Evolutionary conservation across 805 yeast genomes (phyloP).

Genomic region (Cyberlindnera maclurae): DNA sequence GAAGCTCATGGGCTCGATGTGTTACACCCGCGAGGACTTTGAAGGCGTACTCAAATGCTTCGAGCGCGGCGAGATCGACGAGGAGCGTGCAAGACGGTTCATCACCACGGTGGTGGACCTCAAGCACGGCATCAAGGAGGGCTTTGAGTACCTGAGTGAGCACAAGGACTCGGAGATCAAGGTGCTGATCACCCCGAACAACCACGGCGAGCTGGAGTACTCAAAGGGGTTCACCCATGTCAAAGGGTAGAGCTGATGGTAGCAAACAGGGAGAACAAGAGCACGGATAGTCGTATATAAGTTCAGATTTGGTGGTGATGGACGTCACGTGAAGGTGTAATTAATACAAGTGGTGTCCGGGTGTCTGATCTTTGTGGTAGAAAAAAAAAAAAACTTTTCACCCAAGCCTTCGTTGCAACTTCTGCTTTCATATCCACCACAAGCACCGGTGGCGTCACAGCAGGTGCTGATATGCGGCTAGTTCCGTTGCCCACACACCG

Average conservation of each 20-base stretch:
- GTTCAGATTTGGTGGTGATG: too few relatives aligned
- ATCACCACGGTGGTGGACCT: slow-evolving; percentile 48
- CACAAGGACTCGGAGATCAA: slow-evolving; percentile 52
- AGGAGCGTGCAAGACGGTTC: slow-evolving; percentile 37
- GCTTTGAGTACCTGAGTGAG: slow-evolving; percentile 41
- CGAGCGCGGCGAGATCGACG: slow-evolving; percentile 36
- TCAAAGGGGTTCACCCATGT: slow-evolving; percentile 12
- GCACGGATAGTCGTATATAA: too few relatives aligned
- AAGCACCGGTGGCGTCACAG: slow-evolving; percentile 3
- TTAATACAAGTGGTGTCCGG: background rate
- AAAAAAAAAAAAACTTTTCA: too few relatives aligned
- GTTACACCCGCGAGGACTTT: slow-evolving; percentile 51
- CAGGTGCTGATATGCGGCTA: too few relatives aligned
- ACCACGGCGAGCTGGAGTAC: slow-evolving; percentile 27
- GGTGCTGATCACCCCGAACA: slow-evolving; percentile 44
- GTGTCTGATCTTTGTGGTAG: background rate
- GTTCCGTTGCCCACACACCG: too few relatives aligned
- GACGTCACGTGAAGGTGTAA: too few relatives aligned
- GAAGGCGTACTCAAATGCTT: slow-evolving; percentile 48
- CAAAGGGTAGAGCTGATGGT: slow-evolving; percentile 4
- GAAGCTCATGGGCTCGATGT: slow-evolving; percentile 51
- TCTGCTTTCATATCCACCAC: slow-evolving; percentile 1
- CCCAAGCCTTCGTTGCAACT: too few relatives aligned
- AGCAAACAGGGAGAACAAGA: too few relatives aligned
- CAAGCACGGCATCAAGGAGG: slow-evolving; percentile 45